phyloP scores from a whole-genome alignment of 2,329 filamentous ascomycete genomes.

The Talaromyces funiculosus region DNA sequence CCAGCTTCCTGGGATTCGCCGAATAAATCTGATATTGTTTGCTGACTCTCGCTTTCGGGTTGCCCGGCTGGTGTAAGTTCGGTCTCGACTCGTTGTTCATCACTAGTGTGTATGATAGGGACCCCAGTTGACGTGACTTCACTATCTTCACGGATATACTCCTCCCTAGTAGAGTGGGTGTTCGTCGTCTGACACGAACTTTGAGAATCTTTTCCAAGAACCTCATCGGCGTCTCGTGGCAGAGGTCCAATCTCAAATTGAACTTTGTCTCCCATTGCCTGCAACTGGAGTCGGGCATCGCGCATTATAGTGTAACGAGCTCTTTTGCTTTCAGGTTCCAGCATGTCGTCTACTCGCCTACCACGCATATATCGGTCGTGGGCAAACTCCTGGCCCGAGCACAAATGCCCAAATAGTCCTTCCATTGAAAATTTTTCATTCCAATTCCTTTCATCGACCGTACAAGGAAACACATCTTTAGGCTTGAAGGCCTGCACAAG shows the following conservation, averaged over 20 bases:
- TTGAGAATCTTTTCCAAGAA: conserved; percentile 3
- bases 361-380: conserved; percentile 60
- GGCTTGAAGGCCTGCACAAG: conserved; percentile 65
- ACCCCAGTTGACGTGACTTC: background rate
- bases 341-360: conserved; percentile 17
- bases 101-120: background rate
- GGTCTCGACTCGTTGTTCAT: background rate
- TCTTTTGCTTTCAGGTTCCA: conserved; percentile 16
- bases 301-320: conserved; percentile 11
- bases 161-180: background rate
- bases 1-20: conserved; percentile 2
- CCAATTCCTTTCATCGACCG: conserved; percentile 62
- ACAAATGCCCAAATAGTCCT: conserved; percentile 66
- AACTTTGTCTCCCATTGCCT: conserved; percentile 12
- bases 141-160: background rate
- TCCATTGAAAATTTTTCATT: conserved; percentile 56
- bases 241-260: conserved; percentile 12
- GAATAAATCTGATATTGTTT: background rate
- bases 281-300: conserved; percentile 8
- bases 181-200: conserved; percentile 2
- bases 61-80: background rate
- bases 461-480: conserved; percentile 76
- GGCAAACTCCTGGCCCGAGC: conserved; percentile 54
- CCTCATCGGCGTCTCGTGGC: conserved; percentile 4
- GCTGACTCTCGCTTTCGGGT: conserved; percentile 1